phyloP scores from a whole-genome alignment of 225 moss, liverwort and hornwort genomes.

The Physcomitrellopsis africana region DNA sequence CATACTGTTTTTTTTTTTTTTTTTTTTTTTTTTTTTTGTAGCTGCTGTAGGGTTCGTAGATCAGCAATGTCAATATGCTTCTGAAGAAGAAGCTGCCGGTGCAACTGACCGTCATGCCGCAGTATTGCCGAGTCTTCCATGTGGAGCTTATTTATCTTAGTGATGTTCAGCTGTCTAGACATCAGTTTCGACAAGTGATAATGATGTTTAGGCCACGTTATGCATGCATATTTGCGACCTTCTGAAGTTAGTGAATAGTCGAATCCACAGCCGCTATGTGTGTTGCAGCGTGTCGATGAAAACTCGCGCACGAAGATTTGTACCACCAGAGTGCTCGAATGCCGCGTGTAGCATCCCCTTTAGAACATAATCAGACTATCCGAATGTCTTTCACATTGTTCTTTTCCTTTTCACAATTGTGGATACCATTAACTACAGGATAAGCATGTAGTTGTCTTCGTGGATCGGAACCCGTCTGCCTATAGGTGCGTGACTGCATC shows the following conservation, averaged over 20 bases:
- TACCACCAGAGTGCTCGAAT: not conserved
- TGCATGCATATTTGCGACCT: not conserved
- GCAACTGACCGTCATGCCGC: not conserved
- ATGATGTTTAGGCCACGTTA: too few species aligned
- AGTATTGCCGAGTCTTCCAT: constrained; percentile 1
- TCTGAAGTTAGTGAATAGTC: constrained; percentile 12
- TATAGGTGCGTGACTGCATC: constrained; percentile 70
- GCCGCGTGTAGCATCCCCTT: constrained; percentile 1
- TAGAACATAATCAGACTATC: not conserved
- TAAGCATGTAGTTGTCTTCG: constrained; percentile 76
- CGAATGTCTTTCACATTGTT: not conserved
- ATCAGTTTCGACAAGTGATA: not conserved
- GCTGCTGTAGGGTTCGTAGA: not conserved
- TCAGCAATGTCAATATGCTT: not conserved
- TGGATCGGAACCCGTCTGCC: constrained; percentile 81
- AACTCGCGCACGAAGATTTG: not conserved
- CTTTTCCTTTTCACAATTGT: not conserved
- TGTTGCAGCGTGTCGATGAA: not conserved
- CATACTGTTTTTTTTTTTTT: too few species aligned
- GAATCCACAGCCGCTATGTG: not conserved
- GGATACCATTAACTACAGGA: constrained; percentile 56
- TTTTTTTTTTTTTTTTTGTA: not conserved
- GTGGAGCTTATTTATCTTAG: not conserved
- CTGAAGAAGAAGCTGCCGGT: constrained; percentile 6
- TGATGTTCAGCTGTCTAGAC: not conserved